A percentile compares a stretch with the other conserved stretches of the same genome.
phyloP scores from a whole-genome alignment of 2,329 filamentous ascomycete genomes.

The Sporothrix pallida region DNA sequence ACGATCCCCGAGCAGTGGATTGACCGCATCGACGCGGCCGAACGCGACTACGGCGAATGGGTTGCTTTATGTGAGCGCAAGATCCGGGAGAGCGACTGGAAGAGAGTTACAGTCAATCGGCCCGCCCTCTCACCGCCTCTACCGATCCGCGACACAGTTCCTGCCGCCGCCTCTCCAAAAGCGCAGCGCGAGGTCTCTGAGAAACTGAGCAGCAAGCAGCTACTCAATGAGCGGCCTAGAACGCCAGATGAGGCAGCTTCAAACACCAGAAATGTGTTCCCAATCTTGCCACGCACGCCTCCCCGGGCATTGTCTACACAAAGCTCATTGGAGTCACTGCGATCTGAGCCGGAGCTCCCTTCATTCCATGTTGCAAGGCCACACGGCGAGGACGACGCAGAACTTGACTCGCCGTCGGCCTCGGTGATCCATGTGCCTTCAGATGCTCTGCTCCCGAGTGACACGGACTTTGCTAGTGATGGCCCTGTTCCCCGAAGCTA shows the following conservation, averaged over 20 bases:
- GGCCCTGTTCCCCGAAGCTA: slow-evolving; percentile 38
- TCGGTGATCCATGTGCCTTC: slow-evolving; percentile 26
- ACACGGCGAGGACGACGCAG: slow-evolving; percentile 42
- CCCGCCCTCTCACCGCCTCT: slow-evolving; percentile 22
- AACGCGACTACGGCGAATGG: slow-evolving; percentile 81
- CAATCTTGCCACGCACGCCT: slow-evolving; percentile 27
- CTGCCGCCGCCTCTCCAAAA: not conserved
- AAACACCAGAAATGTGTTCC: not conserved
- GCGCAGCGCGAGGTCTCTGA: not conserved
- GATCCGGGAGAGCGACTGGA: slow-evolving; percentile 70
- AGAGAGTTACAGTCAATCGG: not conserved
- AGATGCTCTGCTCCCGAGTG: slow-evolving; percentile 36
- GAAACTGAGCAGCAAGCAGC: not conserved
- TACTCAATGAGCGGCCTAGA: not conserved
- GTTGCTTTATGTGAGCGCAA: slow-evolving; percentile 75
- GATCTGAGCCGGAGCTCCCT: slow-evolving; percentile 44
- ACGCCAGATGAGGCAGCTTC: not conserved
- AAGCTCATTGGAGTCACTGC: slow-evolving; percentile 34
- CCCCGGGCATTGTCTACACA: slow-evolving; percentile 18
- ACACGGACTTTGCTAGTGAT: not conserved
- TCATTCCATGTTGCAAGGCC: slow-evolving; percentile 50
- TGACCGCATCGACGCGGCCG: slow-evolving; percentile 80
- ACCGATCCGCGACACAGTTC: not conserved
- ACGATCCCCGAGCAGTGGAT: slow-evolving; percentile 87
- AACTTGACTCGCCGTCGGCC: slow-evolving; percentile 18